Conservation (phyloP, 371 early-diverging fungal genomes). For the Dinochytrium kinnereticum region DNA sequence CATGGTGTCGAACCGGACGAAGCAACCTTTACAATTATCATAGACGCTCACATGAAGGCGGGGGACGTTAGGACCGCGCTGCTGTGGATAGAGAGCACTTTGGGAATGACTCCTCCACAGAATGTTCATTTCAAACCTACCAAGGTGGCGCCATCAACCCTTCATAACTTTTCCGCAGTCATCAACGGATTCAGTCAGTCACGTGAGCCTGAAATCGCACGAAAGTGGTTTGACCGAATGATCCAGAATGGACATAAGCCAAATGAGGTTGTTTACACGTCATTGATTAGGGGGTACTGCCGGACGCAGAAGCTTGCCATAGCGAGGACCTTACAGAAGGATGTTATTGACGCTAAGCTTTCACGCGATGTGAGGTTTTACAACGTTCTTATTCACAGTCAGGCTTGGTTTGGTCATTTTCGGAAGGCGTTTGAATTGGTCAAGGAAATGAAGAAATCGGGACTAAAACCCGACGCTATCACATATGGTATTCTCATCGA, state of each 20-base stretch:
- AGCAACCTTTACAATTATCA: slow-evolving; percentile 58
- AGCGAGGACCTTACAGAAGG: neutral
- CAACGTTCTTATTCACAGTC: neutral
- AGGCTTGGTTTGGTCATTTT: neutral
- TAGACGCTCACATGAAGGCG: slow-evolving; percentile 32
- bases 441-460: neutral
- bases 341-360: neutral
- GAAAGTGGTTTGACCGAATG: neutral
- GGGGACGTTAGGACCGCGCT: slow-evolving; percentile 32
- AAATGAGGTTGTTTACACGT: neutral
- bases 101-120: neutral
- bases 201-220: neutral
- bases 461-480: slow-evolving; percentile 5
- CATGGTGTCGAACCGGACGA: slow-evolving; percentile 47
- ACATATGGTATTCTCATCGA: slow-evolving; percentile 11
- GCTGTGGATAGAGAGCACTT: slow-evolving; percentile 18
- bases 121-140: neutral
- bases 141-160: neutral
- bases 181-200: neutral
- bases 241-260: neutral
- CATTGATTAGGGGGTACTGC: neutral
- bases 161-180: neutral
- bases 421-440: neutral
- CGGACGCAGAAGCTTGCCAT: neutral
- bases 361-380: neutral